Percentiles rank a stretch among this genome's conserved stretches.
phyloP scores from a whole-genome alignment of 352 stramenopile species.

The Globisporangium parvum region DNA sequence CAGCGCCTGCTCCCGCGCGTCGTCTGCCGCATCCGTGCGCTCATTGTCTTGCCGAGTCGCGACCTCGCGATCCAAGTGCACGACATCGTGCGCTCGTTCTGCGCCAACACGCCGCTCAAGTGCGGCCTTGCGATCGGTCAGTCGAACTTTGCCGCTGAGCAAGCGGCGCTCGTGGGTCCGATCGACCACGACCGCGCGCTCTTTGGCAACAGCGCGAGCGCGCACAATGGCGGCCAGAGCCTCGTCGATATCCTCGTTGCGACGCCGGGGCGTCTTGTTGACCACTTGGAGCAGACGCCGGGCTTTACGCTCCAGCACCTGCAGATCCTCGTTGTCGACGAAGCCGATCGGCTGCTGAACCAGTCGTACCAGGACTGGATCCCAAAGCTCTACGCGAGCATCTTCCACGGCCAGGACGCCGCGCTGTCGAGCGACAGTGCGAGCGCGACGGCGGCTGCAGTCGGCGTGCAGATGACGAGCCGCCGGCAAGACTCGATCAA shows the following conservation, averaged over 20 bases:
- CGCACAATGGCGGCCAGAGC: conserved; percentile 48
- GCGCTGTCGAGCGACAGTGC: conserved; percentile 17
- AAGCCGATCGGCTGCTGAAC: conserved; percentile 95
- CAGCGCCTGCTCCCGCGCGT: conserved; percentile 81
- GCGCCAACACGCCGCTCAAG: conserved; percentile 66
- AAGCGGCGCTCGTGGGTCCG: conserved; percentile 55
- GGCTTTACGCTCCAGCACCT: conserved; percentile 97
- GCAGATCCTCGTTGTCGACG: conserved; percentile 96
- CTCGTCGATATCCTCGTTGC: conserved; percentile 95
- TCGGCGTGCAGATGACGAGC: conserved; percentile 38
- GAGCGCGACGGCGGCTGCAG: background rate
- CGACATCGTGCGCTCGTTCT: conserved; percentile 59
- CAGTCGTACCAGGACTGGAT: conserved; percentile 98
- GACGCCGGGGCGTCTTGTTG: conserved; percentile 95
- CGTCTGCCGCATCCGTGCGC: conserved; percentile 86
- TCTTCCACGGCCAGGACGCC: conserved; percentile 64
- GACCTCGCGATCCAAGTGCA: conserved; percentile 94
- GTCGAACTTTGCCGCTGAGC: conserved; percentile 83
- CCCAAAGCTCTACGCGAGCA: conserved; percentile 84
- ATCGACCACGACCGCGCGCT: conserved; percentile 31
- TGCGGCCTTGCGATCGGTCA: conserved; percentile 91
- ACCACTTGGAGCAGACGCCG: conserved; percentile 95
- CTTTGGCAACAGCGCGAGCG: conserved; percentile 16
- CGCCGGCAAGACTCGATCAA: conserved; percentile 77
- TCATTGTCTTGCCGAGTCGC: conserved; percentile 95